Conservation (phyloP, 495 filamentous ascomycete species). For the Aspergillus campestris region DNA sequence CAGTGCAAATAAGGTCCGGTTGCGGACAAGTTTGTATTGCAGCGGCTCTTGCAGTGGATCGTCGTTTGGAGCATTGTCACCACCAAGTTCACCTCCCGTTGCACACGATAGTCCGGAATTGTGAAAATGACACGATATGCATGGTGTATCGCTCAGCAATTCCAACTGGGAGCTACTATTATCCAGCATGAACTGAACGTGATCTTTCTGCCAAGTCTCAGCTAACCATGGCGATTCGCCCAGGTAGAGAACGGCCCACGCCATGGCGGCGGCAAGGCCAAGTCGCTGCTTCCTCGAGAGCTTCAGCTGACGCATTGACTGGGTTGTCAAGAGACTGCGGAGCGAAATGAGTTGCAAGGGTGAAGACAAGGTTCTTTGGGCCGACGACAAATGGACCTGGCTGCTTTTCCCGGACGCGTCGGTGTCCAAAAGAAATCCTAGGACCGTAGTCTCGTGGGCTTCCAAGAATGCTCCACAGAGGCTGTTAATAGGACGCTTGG, state of each 20-base stretch:
- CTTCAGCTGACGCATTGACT: not conserved
- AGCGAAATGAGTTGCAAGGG: not conserved
- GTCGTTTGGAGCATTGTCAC: no score
- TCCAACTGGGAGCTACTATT: not conserved
- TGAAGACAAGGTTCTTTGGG: not conserved
- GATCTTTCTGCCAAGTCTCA: not conserved
- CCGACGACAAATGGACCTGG: not conserved
- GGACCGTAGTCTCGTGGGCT: no score
- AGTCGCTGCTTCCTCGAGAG: not conserved
- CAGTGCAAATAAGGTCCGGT: not conserved
- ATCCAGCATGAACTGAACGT: not conserved
- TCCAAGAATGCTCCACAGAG: no score
- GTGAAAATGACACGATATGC: no score
- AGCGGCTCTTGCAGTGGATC: no score
- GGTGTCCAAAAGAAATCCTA: not conserved
- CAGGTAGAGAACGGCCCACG: not conserved
- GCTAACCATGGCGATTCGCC: not conserved
- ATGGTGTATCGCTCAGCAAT: no score
- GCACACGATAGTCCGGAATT: no score
- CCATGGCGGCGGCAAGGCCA: not conserved
- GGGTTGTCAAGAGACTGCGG: not conserved
- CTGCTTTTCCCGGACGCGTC: not conserved
- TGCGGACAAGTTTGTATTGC: not conserved
- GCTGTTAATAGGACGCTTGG: no score
- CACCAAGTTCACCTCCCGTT: no score